phyloP scores from a whole-genome alignment of 1,284 basidiomycete genomes.

The Puccinia hordei region DNA sequence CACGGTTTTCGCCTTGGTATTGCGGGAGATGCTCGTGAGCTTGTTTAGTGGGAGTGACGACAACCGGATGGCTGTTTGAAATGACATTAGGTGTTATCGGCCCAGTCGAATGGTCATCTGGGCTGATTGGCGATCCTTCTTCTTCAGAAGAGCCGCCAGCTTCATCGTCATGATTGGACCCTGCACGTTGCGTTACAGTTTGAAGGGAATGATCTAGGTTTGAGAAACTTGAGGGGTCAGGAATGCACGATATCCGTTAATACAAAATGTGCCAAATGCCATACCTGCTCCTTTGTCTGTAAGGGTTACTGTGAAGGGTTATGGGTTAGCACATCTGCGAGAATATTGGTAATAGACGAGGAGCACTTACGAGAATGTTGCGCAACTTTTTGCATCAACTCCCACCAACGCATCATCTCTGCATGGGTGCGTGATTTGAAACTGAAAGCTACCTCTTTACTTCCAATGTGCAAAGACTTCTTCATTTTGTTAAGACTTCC shows the following conservation, averaged over 20 bases:
- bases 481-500: slow-evolving; percentile 53
- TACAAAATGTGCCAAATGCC: slow-evolving; percentile 7
- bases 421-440: slow-evolving; percentile 56
- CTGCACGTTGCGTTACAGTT: slow-evolving; percentile 27
- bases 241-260: not conserved
- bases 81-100: slow-evolving; percentile 24
- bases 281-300: slow-evolving; percentile 18
- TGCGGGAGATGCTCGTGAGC: slow-evolving; percentile 10
- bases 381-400: slow-evolving; percentile 48
- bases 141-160: slow-evolving; percentile 46
- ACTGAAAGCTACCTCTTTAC: slow-evolving; percentile 53
- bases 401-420: slow-evolving; percentile 56
- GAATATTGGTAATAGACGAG: not conserved
- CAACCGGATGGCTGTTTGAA: not conserved
- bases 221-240: not conserved
- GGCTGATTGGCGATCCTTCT: slow-evolving; percentile 34
- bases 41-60: slow-evolving; percentile 1
- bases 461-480: slow-evolving; percentile 55
- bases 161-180: slow-evolving; percentile 17
- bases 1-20: slow-evolving; percentile 27
- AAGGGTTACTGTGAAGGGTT: slow-evolving; percentile 3
- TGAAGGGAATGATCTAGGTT: not conserved
- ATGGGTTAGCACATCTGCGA: not conserved
- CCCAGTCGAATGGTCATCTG: slow-evolving; percentile 36
- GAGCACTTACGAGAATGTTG: slow-evolving; percentile 28